phyloP scores from a whole-genome alignment of 305 asterid species.

The Galium porrigens region DNA sequence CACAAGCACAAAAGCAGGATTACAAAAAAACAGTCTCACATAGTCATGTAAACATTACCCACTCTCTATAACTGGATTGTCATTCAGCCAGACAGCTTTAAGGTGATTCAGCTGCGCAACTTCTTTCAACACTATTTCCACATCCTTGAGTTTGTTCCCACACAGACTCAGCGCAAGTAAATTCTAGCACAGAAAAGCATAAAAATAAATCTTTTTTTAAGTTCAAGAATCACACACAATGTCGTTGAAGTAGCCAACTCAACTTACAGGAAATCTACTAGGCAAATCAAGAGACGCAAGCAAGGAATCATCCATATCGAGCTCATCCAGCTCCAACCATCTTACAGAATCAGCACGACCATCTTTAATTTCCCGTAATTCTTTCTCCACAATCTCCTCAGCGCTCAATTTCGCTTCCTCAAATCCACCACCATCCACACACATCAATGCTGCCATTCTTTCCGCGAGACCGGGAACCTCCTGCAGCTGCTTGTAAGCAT shows the following conservation, averaged over 20 bases:
- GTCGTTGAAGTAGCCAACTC: neutral
- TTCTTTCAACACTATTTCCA: slow-evolving; percentile 38
- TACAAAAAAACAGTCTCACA: slow-evolving; percentile 3
- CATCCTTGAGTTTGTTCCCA: slow-evolving; percentile 54
- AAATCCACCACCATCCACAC: slow-evolving; percentile 43
- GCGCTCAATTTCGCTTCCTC: slow-evolving; percentile 28
- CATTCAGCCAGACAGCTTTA: slow-evolving; percentile 80
- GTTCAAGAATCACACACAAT: slow-evolving; percentile 5
- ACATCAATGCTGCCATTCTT: slow-evolving; percentile 87
- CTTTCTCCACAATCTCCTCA: slow-evolving; percentile 47
- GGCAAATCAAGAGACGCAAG: slow-evolving; percentile 68
- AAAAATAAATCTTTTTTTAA: neutral
- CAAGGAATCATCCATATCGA: slow-evolving; percentile 52
- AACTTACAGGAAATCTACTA: slow-evolving; percentile 71
- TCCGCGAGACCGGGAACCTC: slow-evolving; percentile 82
- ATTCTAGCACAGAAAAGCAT: slow-evolving; percentile 29
- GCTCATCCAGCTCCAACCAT: slow-evolving; percentile 97
- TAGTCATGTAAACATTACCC: slow-evolving; percentile 33
- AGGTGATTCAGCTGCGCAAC: slow-evolving; percentile 52
- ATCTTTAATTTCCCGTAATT: slow-evolving; percentile 37
- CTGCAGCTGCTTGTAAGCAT: slow-evolving; percentile 82
- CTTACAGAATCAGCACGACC: slow-evolving; percentile 35
- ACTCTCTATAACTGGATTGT: slow-evolving; percentile 43
- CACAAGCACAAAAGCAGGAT: slow-evolving; percentile 12
- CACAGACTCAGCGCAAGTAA: slow-evolving; percentile 69